Percentiles rank a stretch among this genome's conserved stretches.
These are phyloP conservation scores for Cicer judaicum DNA, from an alignment of 306 rosid genomes.

Conservation along the genomic window DNA sequence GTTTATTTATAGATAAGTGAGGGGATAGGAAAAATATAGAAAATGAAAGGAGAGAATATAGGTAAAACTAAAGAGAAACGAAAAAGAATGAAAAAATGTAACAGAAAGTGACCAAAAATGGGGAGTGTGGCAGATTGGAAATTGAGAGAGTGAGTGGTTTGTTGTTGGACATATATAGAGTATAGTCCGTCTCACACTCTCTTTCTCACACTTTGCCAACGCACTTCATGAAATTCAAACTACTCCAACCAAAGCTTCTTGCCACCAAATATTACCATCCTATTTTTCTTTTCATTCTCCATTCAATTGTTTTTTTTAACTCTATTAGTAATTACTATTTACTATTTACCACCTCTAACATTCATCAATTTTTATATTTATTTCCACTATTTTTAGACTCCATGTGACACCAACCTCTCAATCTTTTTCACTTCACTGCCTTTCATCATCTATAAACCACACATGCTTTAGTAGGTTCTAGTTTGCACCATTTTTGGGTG, in stretches of 20 bases:
- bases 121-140: slow-evolving; percentile 54
- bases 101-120: slow-evolving; percentile 72
- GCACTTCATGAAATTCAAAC: slow-evolving; percentile 59
- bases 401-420: slow-evolving; percentile 42
- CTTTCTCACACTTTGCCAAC: slow-evolving; percentile 96
- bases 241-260: slow-evolving; percentile 50
- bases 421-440: slow-evolving; percentile 36
- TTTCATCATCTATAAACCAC: slow-evolving; percentile 40
- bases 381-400: slow-evolving; percentile 13
- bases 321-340: slow-evolving; percentile 34
- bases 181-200: slow-evolving; percentile 79
- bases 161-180: slow-evolving; percentile 48
- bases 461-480: slow-evolving; percentile 33
- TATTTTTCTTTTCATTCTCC: neutral
- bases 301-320: slow-evolving; percentile 32
- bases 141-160: slow-evolving; percentile 34
- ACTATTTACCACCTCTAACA: slow-evolving; percentile 1
- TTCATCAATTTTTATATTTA: neutral
- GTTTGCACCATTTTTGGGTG: slow-evolving; percentile 29
- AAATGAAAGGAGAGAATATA: slow-evolving; percentile 49
- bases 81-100: slow-evolving; percentile 48
- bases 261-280: slow-evolving; percentile 45
- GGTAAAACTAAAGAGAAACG: slow-evolving; percentile 45
- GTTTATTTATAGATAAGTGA: slow-evolving; percentile 43
- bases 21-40: slow-evolving; percentile 38